Base-by-base conservation (phyloP, 495 filamentous ascomycete species). In the Podospora pseudopauciseta region DNA sequence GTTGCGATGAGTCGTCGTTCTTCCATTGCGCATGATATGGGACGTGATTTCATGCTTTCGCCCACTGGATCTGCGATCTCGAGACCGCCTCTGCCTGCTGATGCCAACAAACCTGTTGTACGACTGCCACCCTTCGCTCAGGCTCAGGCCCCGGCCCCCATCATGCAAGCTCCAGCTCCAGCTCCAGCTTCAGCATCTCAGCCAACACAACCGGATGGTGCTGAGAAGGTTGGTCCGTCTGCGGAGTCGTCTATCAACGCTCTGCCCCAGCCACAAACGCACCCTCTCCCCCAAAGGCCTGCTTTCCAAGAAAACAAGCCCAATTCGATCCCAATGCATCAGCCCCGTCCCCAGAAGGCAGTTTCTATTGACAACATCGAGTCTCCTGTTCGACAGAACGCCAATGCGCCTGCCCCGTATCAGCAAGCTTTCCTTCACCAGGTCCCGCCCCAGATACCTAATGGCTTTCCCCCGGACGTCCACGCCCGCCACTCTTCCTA, bases 331-430 rank as follows among this genome's bases (percentile, higher is more conserved):
- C 91, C 93, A 5, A 97, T 98, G 91, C 92, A 98, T 74, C 95
- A 99, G 75, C 95, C 95, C 63, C 90, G 92, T 57, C 95, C 95
- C 3, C 93, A 98, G 78, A 97, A 97, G 82, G 82, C 93, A 3
- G 90, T 99, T 30, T 97, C 95, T 28, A 90, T 98, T 66, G 92
- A 93, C 34, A 93, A 92, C 74, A 97, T 99, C 70, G 95, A 98
- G 76, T 92, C 89, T 26, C 93, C 96, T 2, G 88, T 83, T n/a
- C 75, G 73, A 20, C 84, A 90, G 72, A 82, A 85, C 2, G 89
- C 91, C 70, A 87, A 91, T 63, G 86, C 87, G 28, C 79, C 80
- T 23, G 76, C 80, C 60, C 76, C 89, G 18, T 91, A 92, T 72
- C 89, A 92, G 67, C 93, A 96, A 74, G 92, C 93, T 0, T 97